Percentiles rank a stretch among this genome's conserved stretches.
phyloP scores from a whole-genome alignment of 352 stramenopile species.

The Blastocystis sp. region DNA sequence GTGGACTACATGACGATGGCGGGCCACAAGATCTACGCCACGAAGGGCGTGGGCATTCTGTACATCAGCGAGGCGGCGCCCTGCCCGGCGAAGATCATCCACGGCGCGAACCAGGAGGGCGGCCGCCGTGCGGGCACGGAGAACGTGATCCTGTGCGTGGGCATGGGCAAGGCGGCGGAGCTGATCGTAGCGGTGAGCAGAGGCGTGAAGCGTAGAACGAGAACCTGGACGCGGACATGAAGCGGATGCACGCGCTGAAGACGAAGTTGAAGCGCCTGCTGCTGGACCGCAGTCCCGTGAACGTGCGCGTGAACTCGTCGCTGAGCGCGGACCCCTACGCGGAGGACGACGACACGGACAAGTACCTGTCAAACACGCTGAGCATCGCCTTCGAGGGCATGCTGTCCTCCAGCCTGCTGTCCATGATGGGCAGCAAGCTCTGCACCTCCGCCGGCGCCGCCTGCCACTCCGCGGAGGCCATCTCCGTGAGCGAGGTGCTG shows the following conservation, averaged over 20 bases:
- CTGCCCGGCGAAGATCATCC: conserved; percentile 78
- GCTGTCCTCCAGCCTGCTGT: conserved; percentile 80
- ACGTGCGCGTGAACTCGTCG: conserved; percentile 82
- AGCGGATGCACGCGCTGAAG: conserved; percentile 76
- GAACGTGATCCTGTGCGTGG: conserved; percentile 89
- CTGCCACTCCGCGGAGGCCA: conserved; percentile 80
- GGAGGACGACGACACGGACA: conserved; percentile 72
- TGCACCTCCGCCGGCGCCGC: conserved; percentile 85
- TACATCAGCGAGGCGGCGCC: conserved; percentile 76
- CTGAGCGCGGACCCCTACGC: conserved; percentile 57
- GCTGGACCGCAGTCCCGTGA: conserved; percentile 73
- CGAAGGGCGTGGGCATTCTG: conserved; percentile 83
- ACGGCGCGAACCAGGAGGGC: conserved; percentile 86
- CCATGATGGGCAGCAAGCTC: conserved; percentile 80
- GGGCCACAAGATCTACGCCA: conserved; percentile 94
- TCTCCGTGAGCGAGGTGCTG: conserved; percentile 76
- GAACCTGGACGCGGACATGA: conserved; percentile 78
- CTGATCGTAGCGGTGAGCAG: conserved; percentile 28
- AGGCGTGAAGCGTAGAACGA: conserved; percentile 71
- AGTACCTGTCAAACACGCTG: conserved; percentile 90
- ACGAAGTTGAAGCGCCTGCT: conserved; percentile 76
- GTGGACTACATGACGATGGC: conserved; percentile 92
- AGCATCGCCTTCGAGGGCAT: conserved; percentile 87
- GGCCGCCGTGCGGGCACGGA: conserved; percentile 89
- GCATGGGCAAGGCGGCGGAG: conserved; percentile 82